Evolutionary conservation across 805 yeast species (phyloP).

Genomic region (Saccharomycopsis amapae): DNA sequence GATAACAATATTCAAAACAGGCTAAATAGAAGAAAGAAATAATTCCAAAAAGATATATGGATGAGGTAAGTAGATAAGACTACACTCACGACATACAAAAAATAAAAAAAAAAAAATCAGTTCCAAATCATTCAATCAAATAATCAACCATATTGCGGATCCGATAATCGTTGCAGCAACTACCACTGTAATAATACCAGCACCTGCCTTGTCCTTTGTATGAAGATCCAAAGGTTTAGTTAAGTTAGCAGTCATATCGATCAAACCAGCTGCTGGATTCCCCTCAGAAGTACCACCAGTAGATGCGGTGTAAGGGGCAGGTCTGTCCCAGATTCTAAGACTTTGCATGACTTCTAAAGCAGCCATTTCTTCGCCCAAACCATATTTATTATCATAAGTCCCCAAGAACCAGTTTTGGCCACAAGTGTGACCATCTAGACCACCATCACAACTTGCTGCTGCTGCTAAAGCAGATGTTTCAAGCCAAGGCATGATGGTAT

Average conservation of each 20-base stretch:
- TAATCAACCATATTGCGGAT: slow-evolving; percentile 39
- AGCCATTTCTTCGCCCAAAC: slow-evolving; percentile 86
- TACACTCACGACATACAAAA: too few relatives aligned
- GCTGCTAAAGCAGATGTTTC: slow-evolving; percentile 60
- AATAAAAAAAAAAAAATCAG: slow-evolving; percentile 8
- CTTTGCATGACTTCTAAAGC: slow-evolving; percentile 63
- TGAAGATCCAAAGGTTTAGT: slow-evolving; percentile 37
- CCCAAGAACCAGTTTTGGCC: slow-evolving; percentile 69
- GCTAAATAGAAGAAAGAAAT: too few relatives aligned
- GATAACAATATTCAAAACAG: too few relatives aligned
- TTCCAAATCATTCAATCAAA: too few relatives aligned
- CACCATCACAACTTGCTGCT: slow-evolving; percentile 80
- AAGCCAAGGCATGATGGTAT: slow-evolving; percentile 30
- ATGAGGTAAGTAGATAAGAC: background rate
- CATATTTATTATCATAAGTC: slow-evolving; percentile 68
- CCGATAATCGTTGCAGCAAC: slow-evolving; percentile 40
- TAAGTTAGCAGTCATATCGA: slow-evolving; percentile 30
- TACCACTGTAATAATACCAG: slow-evolving; percentile 57
- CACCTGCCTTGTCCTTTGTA: slow-evolving; percentile 55
- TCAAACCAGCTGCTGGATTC: slow-evolving; percentile 61
- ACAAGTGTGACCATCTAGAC: slow-evolving; percentile 81
- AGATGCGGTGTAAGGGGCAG: slow-evolving; percentile 54
- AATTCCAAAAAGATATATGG: too few relatives aligned
- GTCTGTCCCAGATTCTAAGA: slow-evolving; percentile 30
- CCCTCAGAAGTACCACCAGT: slow-evolving; percentile 70